Base-by-base conservation (phyloP, 2,329 filamentous ascomycete genomes). In the Fusarium proliferatum region DNA sequence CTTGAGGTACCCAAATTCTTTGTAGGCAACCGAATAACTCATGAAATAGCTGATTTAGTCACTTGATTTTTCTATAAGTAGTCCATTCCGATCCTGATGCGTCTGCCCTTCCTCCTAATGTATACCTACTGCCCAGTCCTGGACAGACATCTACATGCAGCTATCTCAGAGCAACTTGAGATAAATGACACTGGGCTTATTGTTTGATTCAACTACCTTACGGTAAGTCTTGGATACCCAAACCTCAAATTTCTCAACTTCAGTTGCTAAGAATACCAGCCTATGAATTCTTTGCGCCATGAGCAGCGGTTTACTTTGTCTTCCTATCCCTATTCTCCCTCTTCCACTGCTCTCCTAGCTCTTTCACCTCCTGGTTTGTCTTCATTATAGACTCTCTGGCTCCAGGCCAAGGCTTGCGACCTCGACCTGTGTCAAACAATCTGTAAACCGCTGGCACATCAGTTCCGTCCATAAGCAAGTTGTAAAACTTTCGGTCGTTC, bases 361-460 rank as follows among this genome's bases (percentile, higher is more conserved):
- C 66, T 55, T 72, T 71, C 15, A 68, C 59, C 33, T 74, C 71
- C 13, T 64, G 61, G 23, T 83, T 82, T 17, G 75, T 66, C 49
- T 74, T 74, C 39, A 77, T 59, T 30, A 83, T 82, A 19, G 61
- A 71, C 8, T 79, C 79, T 52, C 75, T 79, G 3, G 84, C 84
- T 2, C 82, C 82, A 15, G 76, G 62, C 84, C 84, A 86, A n/a
- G 77, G 70, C 74, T 79, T 82, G 56, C 85, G 78, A 41, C 80
- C 80, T 30, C 75, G 69, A 21, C 80, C 82, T 33, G 79, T 84
- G 64, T 83, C 81, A 65, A 87, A 85, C 12, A 85, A 75, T 2
- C 84, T 81, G 62, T 83, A 84, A 12, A 81, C 79, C 39, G 83
- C 82, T 13, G 83, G 81, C 23, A 79, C 78, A 72, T 84, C 81